Evolutionary conservation across 2,329 filamentous ascomycete genomes (phyloP), one percentile per base, ranked within the genome.

Genomic region (Cladosporium phlei): DNA sequence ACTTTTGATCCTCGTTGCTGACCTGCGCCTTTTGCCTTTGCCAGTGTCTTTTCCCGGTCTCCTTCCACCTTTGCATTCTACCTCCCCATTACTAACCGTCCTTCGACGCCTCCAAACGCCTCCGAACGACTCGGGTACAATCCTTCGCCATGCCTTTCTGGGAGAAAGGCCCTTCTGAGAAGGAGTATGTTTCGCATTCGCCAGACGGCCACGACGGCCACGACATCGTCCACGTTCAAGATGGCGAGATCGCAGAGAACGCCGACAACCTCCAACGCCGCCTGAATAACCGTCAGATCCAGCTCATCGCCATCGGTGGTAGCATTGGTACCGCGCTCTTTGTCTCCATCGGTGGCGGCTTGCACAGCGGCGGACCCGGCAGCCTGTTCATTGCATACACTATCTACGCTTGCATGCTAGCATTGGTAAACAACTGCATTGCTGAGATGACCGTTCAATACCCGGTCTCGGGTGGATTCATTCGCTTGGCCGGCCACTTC

Each of bases 381-480:
- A 75, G 71, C 48, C 65, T 84, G 30, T 70, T 85, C 51, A 60
- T 85, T 48, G 79, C 77, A 28, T 85, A 78, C 59, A 68, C 70
- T 25, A 52, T 80, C 33, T 82, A 83, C 60, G 70, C 69, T 28
- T 61, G 68, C 56, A 58, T 83, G 45, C 70, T 84, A 49, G 80
- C 69, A 19, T 67, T 81, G 37, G 76, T 84, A 59, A 84, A 83
- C 71, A 84, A 83, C 59, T 75, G 73, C 51, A 70, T 83, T 49
- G 80, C 81, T 7, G 81, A 85, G 61, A 84, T 85, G 80, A 75
- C 70, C 22, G 71, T 73, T 28, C 76, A 76, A 52, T 79, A 81
- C 71, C 81, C 82, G 19, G 73, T 85, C 37, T 75, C 72, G 32
- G 80, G 80, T 52, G 77, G 77, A 2, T 84, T 83, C 59, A 76